Evolutionary conservation across 345 rosid genomes (phyloP), one percentile per base, ranked within the genome.

Genomic region (Bruguiera parviflora): DNA sequence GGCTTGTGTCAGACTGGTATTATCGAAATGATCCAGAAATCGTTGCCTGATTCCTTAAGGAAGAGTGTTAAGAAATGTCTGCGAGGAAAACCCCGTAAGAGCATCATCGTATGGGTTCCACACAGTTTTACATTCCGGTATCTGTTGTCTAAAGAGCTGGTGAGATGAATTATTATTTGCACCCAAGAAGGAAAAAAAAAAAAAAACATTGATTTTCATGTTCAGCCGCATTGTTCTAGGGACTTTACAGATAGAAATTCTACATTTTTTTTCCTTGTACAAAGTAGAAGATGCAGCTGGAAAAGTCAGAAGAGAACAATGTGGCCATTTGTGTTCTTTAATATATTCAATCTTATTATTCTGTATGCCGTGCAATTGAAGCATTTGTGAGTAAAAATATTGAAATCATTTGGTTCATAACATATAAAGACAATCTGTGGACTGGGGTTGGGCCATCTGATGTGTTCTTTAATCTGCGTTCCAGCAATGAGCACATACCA

Each of bases 51-150:
- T 67, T 75, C 96, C 55, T 69, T 85, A 37, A 78, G 85, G 29
- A 84, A 78, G 73, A 80, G 79, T 67, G 67, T 88, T 6, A 83
- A 78, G 79, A 86, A 82, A 79, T 84, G 85, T 61, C 88, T 75
- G 37, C 66, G 58, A 64, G 84, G 84, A 66, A 95, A 88, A 83
- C 61, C 89, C 21, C 85, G 85, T 32, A 90, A 90, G 84, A 69
- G 28, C 77, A 87, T 43, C 49, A 43, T 95, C 16, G 89, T 85
- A 59, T 95, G 99, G 99, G 81, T 85, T 64, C 96, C 97, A 29
- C 91, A 90, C 81, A 90, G 84, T 78, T 92, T 92, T 74, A 78
- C 84, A 71, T 92, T 92, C 58, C 84, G 99, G 61, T 95, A 92
- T 84, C 83, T 95, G 71, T 84, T 95, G 66, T 76, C 89, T n/a